These are phyloP conservation scores for Castanospermum australe DNA, from an alignment of 306 rosid genomes.

Conservation along the genomic window DNA sequence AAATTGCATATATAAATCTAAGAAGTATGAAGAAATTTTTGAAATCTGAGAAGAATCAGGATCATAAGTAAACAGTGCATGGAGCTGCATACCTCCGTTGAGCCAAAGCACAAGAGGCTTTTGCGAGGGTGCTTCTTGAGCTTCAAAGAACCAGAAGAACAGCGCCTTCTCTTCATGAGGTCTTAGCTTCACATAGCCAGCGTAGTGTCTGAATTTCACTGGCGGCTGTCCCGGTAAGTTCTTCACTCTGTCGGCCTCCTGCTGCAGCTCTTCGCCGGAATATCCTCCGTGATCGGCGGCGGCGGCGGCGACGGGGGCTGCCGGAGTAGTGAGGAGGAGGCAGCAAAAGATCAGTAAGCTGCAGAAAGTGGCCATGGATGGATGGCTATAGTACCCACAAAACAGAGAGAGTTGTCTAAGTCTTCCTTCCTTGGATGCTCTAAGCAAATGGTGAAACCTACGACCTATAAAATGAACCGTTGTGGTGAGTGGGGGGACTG, in stretches of 20 bases:
- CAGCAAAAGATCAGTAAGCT: neutral
- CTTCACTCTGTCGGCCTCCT: slow-evolving; percentile 55
- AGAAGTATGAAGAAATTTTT: neutral
- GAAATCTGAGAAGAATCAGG: neutral
- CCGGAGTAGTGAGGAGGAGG: neutral
- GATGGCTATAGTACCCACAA: neutral
- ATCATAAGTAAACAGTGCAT: neutral
- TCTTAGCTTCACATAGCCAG: slow-evolving; percentile 57
- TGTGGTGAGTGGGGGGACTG: neutral
- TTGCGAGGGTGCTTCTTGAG: slow-evolving; percentile 39
- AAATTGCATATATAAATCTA: neutral
- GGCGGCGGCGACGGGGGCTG: neutral
- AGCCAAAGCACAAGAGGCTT: slow-evolving; percentile 78
- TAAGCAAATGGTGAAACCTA: neutral
- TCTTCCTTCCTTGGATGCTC: neutral
- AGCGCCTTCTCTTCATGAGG: slow-evolving; percentile 41
- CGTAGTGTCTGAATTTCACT: slow-evolving; percentile 55
- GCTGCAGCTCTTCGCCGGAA: neutral
- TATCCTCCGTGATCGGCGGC: neutral
- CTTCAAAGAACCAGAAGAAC: slow-evolving; percentile 79
- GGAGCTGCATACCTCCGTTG: slow-evolving; percentile 51
- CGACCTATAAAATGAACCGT: neutral
- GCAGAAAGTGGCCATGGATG: slow-evolving; percentile 3
- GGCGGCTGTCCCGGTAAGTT: slow-evolving; percentile 62
- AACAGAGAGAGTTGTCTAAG: neutral